phyloP scores from a whole-genome alignment of 371 early-diverging fungal species.

The Haplosporangium sp. region DNA sequence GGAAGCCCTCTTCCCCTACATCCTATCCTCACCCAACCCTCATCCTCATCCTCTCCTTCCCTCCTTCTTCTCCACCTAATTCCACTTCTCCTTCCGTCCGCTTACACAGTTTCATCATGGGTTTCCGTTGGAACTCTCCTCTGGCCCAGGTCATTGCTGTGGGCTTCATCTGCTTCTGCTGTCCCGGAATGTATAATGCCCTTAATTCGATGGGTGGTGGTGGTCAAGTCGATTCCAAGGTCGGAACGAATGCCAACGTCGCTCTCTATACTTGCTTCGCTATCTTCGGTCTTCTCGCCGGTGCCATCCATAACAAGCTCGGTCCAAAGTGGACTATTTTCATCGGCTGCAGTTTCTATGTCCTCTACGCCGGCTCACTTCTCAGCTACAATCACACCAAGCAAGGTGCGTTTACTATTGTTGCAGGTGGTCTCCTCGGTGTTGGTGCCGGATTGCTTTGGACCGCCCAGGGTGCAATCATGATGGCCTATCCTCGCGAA shows the following conservation, averaged over 20 bases:
- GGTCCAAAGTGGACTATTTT: conserved; percentile 66
- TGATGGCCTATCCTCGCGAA: conserved; percentile 84
- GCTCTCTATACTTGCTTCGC: conserved; percentile 81
- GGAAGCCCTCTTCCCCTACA: too few species aligned
- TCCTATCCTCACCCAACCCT: too few species aligned
- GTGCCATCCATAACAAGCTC: conserved; percentile 68
- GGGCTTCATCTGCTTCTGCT: conserved; percentile 81
- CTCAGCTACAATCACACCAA: conserved; percentile 64
- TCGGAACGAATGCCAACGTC: conserved; percentile 78
- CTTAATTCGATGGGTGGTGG: conserved; percentile 79
- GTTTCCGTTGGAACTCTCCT: conserved; percentile 68
- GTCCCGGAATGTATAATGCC: conserved; percentile 89
- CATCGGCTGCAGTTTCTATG: conserved; percentile 63
- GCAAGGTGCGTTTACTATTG: conserved; percentile 60
- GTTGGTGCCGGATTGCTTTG: conserved; percentile 71
- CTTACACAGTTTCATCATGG: conserved; percentile 34
- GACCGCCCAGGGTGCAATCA: conserved; percentile 85
- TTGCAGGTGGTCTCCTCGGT: conserved; percentile 75
- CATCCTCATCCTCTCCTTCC: too few species aligned
- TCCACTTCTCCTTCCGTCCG: too few species aligned
- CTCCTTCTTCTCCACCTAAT: too few species aligned
- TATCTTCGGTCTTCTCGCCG: conserved; percentile 73
- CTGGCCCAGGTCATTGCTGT: conserved; percentile 75
- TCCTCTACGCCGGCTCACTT: conserved; percentile 65
- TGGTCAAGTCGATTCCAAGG: conserved; percentile 73